phyloP scores from a whole-genome alignment of 73 alveolate species.

The Durusdinium trenchii region DNA sequence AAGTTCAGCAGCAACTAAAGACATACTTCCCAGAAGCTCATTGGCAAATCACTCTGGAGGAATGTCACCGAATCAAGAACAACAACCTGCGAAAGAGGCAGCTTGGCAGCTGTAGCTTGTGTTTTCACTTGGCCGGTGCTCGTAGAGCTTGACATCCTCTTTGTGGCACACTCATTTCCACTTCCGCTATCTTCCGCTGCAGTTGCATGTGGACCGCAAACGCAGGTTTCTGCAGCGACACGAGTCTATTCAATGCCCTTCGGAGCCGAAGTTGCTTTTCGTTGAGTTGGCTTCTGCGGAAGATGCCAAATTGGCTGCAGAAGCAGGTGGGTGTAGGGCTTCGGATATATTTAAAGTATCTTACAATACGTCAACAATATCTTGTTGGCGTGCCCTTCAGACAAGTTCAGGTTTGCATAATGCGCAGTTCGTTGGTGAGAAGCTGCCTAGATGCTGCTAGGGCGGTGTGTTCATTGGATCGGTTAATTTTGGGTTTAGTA shows the following conservation, averaged over 20 bases:
- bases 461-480: too few species aligned
- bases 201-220: not conserved
- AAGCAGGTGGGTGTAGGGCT: not conserved
- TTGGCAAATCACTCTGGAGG: not conserved
- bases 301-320: conserved; percentile 10
- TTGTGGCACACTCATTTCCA: too few species aligned
- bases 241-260: conserved; percentile 14
- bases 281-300: conserved; percentile 11
- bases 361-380: too few species aligned
- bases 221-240: conserved; percentile 51
- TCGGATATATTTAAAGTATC: too few species aligned
- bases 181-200: not conserved
- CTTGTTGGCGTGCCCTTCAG: too few species aligned
- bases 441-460: too few species aligned
- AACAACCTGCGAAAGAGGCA: conserved; percentile 40
- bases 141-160: too few species aligned
- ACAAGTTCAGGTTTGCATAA: too few species aligned
- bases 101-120: not conserved
- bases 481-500: too few species aligned
- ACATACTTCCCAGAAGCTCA: conserved; percentile 28
- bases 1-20: conserved; percentile 30
- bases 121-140: not conserved
- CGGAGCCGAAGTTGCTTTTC: conserved; percentile 18
- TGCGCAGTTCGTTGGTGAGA: too few species aligned
- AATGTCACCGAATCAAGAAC: conserved; percentile 40